Conservation (phyloP, 768 basidiomycete species). For the Nevesoporus exiguus region DNA sequence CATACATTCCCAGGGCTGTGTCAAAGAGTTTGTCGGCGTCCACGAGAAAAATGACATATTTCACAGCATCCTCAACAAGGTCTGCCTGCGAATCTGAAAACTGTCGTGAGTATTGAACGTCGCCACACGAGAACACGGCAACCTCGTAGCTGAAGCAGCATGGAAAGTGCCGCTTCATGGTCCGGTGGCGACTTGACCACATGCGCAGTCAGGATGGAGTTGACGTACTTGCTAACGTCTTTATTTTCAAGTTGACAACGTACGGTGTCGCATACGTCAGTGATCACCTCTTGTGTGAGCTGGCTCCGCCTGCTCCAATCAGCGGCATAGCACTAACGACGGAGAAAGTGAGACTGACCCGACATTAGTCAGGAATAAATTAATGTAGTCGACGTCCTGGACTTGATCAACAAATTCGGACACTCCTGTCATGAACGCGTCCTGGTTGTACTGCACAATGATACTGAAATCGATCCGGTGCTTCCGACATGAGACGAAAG, state of each 20-base stretch:
- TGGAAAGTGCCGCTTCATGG: slow-evolving; percentile 76
- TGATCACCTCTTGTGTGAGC: slow-evolving; percentile 54
- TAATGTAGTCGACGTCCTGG: slow-evolving; percentile 86
- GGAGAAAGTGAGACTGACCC: slow-evolving; percentile 50
- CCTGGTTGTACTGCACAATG: slow-evolving; percentile 79
- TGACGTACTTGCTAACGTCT: slow-evolving; percentile 78
- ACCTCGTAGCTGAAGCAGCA: slow-evolving; percentile 81
- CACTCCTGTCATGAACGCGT: slow-evolving; percentile 59
- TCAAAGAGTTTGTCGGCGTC: slow-evolving; percentile 91
- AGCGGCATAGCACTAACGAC: slow-evolving; percentile 1
- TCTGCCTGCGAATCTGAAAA: slow-evolving; percentile 48
- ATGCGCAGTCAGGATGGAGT: slow-evolving; percentile 88
- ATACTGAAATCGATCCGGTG: slow-evolving; percentile 90
- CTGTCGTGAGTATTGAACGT: background rate
- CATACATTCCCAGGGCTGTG: slow-evolving; percentile 97
- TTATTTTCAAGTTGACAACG: slow-evolving; percentile 65
- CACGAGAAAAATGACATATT: slow-evolving; percentile 97
- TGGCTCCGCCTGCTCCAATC: slow-evolving; percentile 50
- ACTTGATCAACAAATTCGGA: slow-evolving; percentile 78
- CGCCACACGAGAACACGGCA: slow-evolving; percentile 5
- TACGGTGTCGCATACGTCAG: slow-evolving; percentile 73
- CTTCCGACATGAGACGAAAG: slow-evolving; percentile 87
- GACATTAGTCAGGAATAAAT: slow-evolving; percentile 82
- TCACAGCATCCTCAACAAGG: slow-evolving; percentile 93
- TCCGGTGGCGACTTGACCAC: slow-evolving; percentile 91